Evolutionary conservation across 768 basidiomycete species (phyloP), one percentile per base, ranked within the genome.

Genomic region (Auricularia heimuer): DNA sequence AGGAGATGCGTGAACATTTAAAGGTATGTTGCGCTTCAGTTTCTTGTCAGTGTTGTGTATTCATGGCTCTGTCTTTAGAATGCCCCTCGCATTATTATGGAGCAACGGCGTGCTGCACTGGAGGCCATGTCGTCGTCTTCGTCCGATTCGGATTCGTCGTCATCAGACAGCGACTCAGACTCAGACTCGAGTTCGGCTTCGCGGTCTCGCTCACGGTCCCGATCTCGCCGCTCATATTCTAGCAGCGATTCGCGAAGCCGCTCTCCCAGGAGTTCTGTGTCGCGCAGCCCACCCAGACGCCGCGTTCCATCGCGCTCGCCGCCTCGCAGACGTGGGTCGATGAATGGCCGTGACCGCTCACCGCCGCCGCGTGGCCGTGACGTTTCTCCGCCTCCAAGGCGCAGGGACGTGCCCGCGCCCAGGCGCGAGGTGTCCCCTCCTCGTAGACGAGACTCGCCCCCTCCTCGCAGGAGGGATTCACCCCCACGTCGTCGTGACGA

Each of bases 1-100:
- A 98, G 75, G 90, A 90, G 36, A 98, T 98, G 97, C 83, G 97
- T 73, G 94, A 95, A 73, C 95, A 93, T 72, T 78, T 99, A 66
- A 93, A 96, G 81, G 92, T 90, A 69, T 56, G 83, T 78, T 67
- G 8, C 39, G 10, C 12, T 24, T 14, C 63, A 21, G 70, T 56
- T 37, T n/a, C 34, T 29, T 3, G 8, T 18, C 29, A 29, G 33
- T 64, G 11, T 54, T 34, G 12, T 24, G 42, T n/a, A 11, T 70
- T 54, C 66, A 24, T 37, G n/a, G 37, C 54, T 8, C 45, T 66
- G 39, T 14, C n/a, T 12, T 2, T 70, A 94, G 93, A 95, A 95
- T 70, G 94, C 94, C 1, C 96, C 96, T 2, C 84, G 85, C 56
- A 76, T 97, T 56, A 93, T 98, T 71, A 89, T 97, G 87, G 94